Conservation (phyloP, 345 rosid genomes). For the Arabis hirsuta region DNA sequence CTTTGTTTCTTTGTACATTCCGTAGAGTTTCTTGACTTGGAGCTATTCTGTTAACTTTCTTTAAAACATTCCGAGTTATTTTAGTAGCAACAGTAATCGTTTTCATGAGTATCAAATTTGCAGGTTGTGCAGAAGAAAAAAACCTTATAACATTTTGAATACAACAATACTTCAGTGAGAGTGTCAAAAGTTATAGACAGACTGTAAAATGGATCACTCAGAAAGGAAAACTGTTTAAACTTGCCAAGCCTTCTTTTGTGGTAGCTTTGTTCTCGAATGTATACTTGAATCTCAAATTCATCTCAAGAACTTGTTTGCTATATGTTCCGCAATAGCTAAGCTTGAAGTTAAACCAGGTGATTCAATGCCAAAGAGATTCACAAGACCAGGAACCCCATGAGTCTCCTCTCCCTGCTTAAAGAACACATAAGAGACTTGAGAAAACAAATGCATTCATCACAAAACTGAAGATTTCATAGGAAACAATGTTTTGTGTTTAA, state of each 20-base stretch:
- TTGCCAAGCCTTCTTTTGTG: background rate
- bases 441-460: constrained; percentile 6
- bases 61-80: constrained; percentile 19
- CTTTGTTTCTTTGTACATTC: constrained; percentile 46
- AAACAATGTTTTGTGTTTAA: background rate
- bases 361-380: constrained; percentile 88
- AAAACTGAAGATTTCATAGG: constrained; percentile 3
- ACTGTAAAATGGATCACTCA: background rate
- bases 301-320: constrained; percentile 58
- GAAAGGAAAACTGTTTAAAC: constrained; percentile 7
- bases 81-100: constrained; percentile 8
- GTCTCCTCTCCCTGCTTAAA: constrained; percentile 71
- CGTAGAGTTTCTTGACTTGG: constrained; percentile 37
- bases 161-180: background rate
- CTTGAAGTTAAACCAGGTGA: constrained; percentile 97
- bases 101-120: constrained; percentile 10
- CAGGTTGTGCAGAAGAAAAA: background rate
- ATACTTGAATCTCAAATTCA: constrained; percentile 8
- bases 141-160: background rate
- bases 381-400: constrained; percentile 85
- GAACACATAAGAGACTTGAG: constrained; percentile 1
- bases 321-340: constrained; percentile 85
- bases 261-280: constrained; percentile 1
- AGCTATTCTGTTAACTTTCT: constrained; percentile 39
- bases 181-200: constrained; percentile 1